Evolutionary conservation across 352 stramenopile species (phyloP), one percentile per base, ranked within the genome.

Genomic region (Blastocystis sp.): DNA sequence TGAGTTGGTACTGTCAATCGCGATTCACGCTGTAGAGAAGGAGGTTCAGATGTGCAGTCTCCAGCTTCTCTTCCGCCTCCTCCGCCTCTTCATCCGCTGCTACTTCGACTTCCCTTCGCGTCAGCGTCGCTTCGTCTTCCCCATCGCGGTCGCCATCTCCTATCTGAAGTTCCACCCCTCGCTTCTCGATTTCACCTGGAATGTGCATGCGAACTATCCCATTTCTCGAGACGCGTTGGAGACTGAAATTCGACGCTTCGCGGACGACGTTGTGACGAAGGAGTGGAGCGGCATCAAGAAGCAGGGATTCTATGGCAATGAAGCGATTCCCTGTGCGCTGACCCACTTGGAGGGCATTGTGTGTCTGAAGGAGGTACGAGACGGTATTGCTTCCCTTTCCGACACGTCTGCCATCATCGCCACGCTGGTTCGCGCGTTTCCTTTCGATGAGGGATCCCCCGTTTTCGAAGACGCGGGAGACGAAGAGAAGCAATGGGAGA

Each of bases 121-220:
- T 33, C 16, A 71, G 0, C 41, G 35, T 35, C 63, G 63, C n/a
- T 77, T 77, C 33, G n/a, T 77, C 13, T 26, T 77, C 29, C 66
- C 66, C 21, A 45, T 77, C n/a, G 66, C 66, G 13, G 33, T 77
- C 45, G 66, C 31, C 37, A 31, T 77, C 6, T 16, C 12, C 10
- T 77, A 77, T 77, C 31, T 51, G 24, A 41, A 35, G 29, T 29
- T 24, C 31, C 37, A 77, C 50, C 6, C 13, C 16, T 6, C 26
- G 2, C 29, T 45, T 16, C 33, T 77, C 29, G 45, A 6, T 16
- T 55, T 55, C 45, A 19, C 45, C 45, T 55, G 45, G 45, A 55
- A 6, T 16, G 45, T 55, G 6, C 9, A 55, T 16, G 45, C 45
- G 45, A 55, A 55, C 16, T 55, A 55, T 16, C 45, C 45, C 45